Conservation (phyloP, 352 stramenopile genomes). For the Pythium myriotylum region DNA sequence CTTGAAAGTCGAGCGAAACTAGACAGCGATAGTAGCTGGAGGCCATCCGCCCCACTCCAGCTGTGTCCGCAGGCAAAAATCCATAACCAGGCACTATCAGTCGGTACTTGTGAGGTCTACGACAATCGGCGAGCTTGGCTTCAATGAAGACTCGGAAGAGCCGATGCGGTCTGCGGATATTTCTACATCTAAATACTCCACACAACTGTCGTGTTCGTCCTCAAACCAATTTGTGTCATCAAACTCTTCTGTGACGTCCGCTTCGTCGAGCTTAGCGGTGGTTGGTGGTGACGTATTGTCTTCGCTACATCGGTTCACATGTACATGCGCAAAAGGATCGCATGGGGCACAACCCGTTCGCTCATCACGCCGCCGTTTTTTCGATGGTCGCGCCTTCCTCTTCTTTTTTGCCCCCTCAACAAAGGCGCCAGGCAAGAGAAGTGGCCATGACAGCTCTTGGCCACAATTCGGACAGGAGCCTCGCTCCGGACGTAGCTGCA, state of each 20-base stretch:
- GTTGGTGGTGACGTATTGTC: no score
- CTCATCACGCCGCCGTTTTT: no score
- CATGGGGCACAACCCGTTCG: no score
- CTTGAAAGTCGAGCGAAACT: no score
- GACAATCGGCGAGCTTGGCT: neutral
- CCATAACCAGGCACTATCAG: no score
- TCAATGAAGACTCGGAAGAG: no score
- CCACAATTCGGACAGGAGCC: constrained; percentile 54
- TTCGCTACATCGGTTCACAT: no score
- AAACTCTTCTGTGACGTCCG: neutral
- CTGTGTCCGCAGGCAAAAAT: no score
- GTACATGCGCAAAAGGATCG: no score
- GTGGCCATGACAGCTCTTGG: constrained; percentile 41
- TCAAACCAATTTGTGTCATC: constrained; percentile 17
- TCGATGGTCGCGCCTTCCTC: neutral
- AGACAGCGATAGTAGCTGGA: no score
- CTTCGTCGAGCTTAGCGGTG: neutral
- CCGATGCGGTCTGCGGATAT: no score
- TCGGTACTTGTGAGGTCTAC: constrained; percentile 11
- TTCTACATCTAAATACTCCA: constrained; percentile 6
- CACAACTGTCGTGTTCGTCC: constrained; percentile 1
- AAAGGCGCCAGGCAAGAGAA: constrained; percentile 26
- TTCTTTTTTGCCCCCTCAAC: neutral
- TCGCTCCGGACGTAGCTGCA: constrained; percentile 22
- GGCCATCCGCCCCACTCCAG: no score